Evolutionary conservation across 768 basidiomycete species (phyloP), one percentile per base, ranked within the genome.

Genomic region (Agaricus subrufescens): DNA sequence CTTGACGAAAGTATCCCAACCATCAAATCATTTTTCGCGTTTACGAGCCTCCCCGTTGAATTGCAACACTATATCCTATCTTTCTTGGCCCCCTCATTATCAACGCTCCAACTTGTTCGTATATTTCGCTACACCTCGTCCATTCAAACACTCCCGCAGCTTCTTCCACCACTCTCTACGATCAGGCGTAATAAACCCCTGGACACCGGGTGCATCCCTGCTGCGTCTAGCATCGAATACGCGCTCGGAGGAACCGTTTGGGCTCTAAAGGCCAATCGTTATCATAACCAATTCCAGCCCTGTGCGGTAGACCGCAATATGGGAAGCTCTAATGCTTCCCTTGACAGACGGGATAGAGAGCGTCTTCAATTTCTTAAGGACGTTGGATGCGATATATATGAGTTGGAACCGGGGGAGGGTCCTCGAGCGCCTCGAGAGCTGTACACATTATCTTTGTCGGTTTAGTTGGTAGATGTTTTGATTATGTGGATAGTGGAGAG

Each of bases 1-100:
- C 34, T 8, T 9, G 19, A 19, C 3, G 19, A 34, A 23, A 37
- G 5, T n/a, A 23, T 15, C 23, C 14, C 34, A 34, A 34, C 8
- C 11, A 11, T 11, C 11, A 34, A 11, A 37, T 31, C 15, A 15
- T 9, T 15, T 1, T 73, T 73, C 58, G 66, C 71, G 6, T 77
- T 81, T 62, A 56, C 46, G 31, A 50, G 63, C 27, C 67, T 88
- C 11, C 87, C 87, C 2, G 67, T 66, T 8, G 86, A 88, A 65
- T 68, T 88, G 6, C 78, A 80, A 54, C 75, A 81, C 10, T 64
- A 83, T 63, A 78, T 84, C 38, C 73, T 87, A 34, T 78, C 82
- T 11, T 78, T 80, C 61, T 67, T 85, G 23, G 80, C 83, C 3
- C 85, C 84, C 14, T 71, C 66, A 0, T 75, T 88, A 49, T 85